A percentile compares a stretch with the other conserved stretches of the same genome.
Evolutionary conservation across 2,329 filamentous ascomycete species (phyloP).

Genomic region (Alternaria rosae): DNA sequence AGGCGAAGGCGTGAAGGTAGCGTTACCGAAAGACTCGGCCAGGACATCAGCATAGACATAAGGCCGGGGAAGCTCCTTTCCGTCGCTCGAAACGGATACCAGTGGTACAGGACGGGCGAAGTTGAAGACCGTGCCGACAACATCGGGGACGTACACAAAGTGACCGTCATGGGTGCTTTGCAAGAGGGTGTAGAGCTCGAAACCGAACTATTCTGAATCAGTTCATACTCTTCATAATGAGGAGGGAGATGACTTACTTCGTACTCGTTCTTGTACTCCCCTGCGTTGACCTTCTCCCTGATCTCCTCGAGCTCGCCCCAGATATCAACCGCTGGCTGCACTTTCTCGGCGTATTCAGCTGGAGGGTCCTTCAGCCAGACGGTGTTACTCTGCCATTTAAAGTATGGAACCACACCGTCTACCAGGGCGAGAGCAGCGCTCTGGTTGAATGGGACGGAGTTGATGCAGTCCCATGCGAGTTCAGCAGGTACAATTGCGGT

Average conservation of each 20-base stretch:
- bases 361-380: slow-evolving; percentile 56
- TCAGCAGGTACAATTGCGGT: slow-evolving; percentile 53
- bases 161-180: slow-evolving; percentile 70
- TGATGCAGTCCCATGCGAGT: slow-evolving; percentile 57
- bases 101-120: slow-evolving; percentile 59
- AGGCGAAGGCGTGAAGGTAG: slow-evolving; percentile 56
- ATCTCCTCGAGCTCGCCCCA: slow-evolving; percentile 51
- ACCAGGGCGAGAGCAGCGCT: slow-evolving; percentile 51
- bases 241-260: slow-evolving; percentile 30
- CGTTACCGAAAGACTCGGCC: slow-evolving; percentile 50
- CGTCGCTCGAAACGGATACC: slow-evolving; percentile 67
- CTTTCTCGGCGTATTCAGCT: slow-evolving; percentile 55
- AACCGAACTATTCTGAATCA: slow-evolving; percentile 38
- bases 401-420: slow-evolving; percentile 54
- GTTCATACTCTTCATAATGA: not conserved
- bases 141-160: slow-evolving; percentile 64
- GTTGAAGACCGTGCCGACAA: slow-evolving; percentile 60
- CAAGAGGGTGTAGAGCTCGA: slow-evolving; percentile 52
- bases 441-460: slow-evolving; percentile 55
- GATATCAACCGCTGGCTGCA: slow-evolving; percentile 55
- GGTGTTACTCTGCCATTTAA: slow-evolving; percentile 57
- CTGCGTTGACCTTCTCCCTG: slow-evolving; percentile 47
- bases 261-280: slow-evolving; percentile 52
- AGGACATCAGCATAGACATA: slow-evolving; percentile 62
- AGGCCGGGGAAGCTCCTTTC: slow-evolving; percentile 60